Percentiles rank a stretch among this genome's conserved stretches.
phyloP scores from a whole-genome alignment of 1,284 basidiomycete genomes.

The Gomphus sp. region DNA sequence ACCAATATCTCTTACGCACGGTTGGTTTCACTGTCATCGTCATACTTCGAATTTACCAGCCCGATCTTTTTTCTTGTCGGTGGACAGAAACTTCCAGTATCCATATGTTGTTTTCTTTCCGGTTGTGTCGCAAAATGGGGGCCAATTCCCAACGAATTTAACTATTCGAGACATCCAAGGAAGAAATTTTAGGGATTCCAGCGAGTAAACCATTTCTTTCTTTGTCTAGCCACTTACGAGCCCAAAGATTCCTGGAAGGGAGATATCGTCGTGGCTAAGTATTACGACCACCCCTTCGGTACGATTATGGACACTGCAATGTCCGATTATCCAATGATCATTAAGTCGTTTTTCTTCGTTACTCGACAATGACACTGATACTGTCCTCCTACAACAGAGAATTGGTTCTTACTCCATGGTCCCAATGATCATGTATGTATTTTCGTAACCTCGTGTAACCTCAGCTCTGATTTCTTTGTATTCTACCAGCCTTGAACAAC shows the following conservation, averaged over 20 bases:
- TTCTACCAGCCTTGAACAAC: background rate
- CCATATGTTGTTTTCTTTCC: conserved; percentile 77
- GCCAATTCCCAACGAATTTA: conserved; percentile 71
- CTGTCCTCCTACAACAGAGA: conserved; percentile 5
- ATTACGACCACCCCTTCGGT: conserved; percentile 55
- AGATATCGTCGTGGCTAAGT: conserved; percentile 69
- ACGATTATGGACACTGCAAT: conserved; percentile 64
- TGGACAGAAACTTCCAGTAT: conserved; percentile 51
- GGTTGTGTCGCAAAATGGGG: conserved; percentile 31
- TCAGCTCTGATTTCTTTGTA: background rate
- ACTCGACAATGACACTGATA: background rate
- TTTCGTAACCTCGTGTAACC: background rate
- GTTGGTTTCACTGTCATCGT: background rate
- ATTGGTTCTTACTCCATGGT: conserved; percentile 3
- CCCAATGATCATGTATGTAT: background rate
- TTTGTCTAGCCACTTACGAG: background rate
- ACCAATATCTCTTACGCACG: conserved; percentile 4
- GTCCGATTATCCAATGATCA: conserved; percentile 72
- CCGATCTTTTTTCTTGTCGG: background rate
- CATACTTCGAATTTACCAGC: background rate
- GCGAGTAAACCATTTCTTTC: background rate
- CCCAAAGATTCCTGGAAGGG: conserved; percentile 54
- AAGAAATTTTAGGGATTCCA: conserved; percentile 42
- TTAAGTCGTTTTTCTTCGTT: conserved; percentile 45
- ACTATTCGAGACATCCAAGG: conserved; percentile 66